Evolutionary conservation across 106 monocot genomes (phyloP).

Genomic region (Xerophyta viscosa): DNA sequence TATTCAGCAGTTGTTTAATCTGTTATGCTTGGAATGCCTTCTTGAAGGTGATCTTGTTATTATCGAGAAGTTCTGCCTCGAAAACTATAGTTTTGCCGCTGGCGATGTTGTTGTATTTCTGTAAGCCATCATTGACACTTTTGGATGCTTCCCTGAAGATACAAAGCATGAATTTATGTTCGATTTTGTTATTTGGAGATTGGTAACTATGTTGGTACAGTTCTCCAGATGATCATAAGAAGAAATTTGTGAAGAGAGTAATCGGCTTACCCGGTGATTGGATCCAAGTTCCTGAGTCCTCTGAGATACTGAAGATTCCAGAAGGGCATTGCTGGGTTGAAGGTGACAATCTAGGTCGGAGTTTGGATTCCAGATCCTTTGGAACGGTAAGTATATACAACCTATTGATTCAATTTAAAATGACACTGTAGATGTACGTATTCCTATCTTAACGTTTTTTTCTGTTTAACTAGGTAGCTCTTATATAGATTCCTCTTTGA

Average conservation of each 20-base stretch:
- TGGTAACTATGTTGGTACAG: too few relatives aligned
- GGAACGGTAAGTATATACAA: slow-evolving; percentile 51
- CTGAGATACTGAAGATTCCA: slow-evolving; percentile 60
- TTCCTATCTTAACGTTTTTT: too few relatives aligned
- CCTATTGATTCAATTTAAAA: too few relatives aligned
- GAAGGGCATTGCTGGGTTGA: slow-evolving; percentile 94
- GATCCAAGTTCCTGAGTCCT: slow-evolving; percentile 51
- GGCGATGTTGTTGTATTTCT: slow-evolving; percentile 78
- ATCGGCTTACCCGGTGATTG: slow-evolving; percentile 87
- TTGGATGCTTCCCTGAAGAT: neutral
- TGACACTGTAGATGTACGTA: too few relatives aligned
- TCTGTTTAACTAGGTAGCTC: too few relatives aligned
- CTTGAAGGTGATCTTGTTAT: slow-evolving; percentile 51
- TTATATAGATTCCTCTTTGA: too few relatives aligned
- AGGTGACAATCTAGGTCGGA: slow-evolving; percentile 54
- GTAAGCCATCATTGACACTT: slow-evolving; percentile 17
- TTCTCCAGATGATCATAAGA: slow-evolving; percentile 39
- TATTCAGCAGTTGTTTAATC: neutral
- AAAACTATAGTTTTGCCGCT: slow-evolving; percentile 64
- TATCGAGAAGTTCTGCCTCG: slow-evolving; percentile 62
- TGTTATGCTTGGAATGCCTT: slow-evolving; percentile 1
- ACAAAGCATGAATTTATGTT: neutral
- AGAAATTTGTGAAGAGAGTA: slow-evolving; percentile 57
- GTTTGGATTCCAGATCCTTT: slow-evolving; percentile 70
- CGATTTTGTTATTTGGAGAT: slow-evolving; percentile 6